Evolutionary conservation across 352 stramenopile species (phyloP), one percentile per base, ranked within the genome.

Genomic region (Peronosclerospora sorghi): DNA sequence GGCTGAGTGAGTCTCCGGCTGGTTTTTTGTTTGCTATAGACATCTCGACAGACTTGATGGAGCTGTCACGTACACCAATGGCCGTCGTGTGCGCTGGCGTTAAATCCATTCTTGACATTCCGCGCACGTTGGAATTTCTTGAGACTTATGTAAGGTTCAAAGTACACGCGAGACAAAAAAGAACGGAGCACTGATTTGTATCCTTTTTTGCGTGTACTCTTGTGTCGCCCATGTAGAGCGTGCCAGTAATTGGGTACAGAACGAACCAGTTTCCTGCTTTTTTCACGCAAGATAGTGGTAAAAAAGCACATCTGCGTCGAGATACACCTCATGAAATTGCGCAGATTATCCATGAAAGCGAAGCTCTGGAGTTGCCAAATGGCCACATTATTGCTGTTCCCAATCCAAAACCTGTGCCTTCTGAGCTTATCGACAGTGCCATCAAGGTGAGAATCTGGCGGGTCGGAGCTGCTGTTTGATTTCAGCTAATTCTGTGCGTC

Each of bases 91-190:
- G 90, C 47, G 95, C 95, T 9, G 96, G 96, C n/a, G 88, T 98
- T 51, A 99, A 99, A 70, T 97, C 82, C 18, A 98, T 99, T 56
- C 65, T 99, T 14, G 96, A 99, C 65, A 97, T 99, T 38, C 73
- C 76, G 12, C 68, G 84, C 27, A 98, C 95, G 15, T 62, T 99
- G 2, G 95, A 99, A 75, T 95, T 93, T 38, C 68, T 99, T 13
- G 96, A 99, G 72, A 98, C 95, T 0, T 65, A 87, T 44, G 74
- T 86, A 64, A n/a, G 4, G 45, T 15, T 13, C 2, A 35, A 30
- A 41, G 8, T 4, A 8, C 19, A 43, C 14, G 6, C n/a, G n/a
- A n/a, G n/a, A n/a, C n/a, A n/a, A n/a, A n/a, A n/a, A n/a, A n/a
- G n/a, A n/a, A n/a, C n/a, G n/a, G n/a, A n/a, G n/a, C n/a, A 32